These are phyloP conservation scores for Scheffersomyces illinoinensis DNA, from an alignment of 1,139 yeast species.

Conservation along the genomic window DNA sequence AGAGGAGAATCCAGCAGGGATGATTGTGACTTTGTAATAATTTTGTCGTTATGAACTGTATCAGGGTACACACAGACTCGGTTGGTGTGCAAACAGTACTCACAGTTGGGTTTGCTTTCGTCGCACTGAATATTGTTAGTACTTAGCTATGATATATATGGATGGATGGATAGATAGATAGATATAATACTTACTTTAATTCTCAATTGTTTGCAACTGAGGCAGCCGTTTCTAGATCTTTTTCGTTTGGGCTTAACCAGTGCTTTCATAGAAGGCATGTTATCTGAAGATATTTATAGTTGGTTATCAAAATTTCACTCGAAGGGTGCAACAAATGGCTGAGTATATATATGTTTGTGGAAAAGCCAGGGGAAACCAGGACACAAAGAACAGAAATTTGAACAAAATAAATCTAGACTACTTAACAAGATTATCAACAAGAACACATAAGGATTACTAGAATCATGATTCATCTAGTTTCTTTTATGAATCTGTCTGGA, in stretches of 20 bases:
- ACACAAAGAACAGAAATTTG: neutral
- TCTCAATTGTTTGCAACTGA: conserved; percentile 30
- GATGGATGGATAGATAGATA: neutral
- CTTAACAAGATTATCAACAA: neutral
- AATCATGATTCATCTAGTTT: neutral
- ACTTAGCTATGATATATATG: neutral
- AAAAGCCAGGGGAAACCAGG: neutral
- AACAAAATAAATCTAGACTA: neutral
- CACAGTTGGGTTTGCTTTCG: conserved; percentile 37
- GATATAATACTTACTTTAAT: conserved; percentile 26
- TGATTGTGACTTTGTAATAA: neutral
- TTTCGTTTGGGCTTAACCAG: neutral
- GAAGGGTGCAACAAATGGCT: neutral
- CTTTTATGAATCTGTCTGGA: neutral
- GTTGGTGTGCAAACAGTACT: conserved; percentile 36
- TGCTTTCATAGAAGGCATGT: neutral
- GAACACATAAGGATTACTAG: neutral
- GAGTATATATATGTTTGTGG: too few relatives aligned
- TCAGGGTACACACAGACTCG: conserved; percentile 29
- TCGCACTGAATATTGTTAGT: conserved; percentile 25
- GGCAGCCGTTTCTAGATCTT: conserved; percentile 31
- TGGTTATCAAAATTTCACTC: neutral
- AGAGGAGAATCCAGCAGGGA: neutral
- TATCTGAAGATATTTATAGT: neutral
- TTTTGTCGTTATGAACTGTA: neutral